Evolutionary conservation across 2,329 filamentous ascomycete genomes (phyloP).

Genomic region (Aspergillus puulaauensis): DNA sequence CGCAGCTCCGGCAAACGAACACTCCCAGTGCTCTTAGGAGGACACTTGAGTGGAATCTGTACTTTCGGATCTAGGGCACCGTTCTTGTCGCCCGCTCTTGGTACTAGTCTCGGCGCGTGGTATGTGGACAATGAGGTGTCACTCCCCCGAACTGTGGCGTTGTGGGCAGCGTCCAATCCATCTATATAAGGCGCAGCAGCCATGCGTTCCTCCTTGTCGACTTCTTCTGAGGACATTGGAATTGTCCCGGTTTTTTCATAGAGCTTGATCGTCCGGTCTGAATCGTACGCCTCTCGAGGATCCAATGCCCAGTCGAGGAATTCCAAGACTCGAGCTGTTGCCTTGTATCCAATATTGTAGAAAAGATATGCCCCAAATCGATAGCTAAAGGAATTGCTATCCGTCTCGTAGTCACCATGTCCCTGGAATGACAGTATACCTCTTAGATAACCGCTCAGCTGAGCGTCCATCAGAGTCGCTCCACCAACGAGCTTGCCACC

Average conservation of each 20-base stretch:
- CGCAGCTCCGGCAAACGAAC: no score
- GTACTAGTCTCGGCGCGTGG: no score
- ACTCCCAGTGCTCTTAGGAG: no score
- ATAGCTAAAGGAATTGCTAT: background rate
- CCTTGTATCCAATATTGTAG: conserved; percentile 3
- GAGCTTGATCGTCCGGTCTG: background rate
- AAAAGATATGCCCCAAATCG: background rate
- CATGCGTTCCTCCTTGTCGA: no score
- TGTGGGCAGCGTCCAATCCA: no score
- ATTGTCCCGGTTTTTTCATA: background rate
- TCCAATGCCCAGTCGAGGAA: conserved; percentile 1
- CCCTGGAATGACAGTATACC: background rate
- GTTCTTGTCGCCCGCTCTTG: no score
- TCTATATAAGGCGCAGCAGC: no score
- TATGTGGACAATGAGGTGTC: no score
- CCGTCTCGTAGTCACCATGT: background rate
- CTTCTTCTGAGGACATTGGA: background rate
- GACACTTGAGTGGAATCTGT: no score
- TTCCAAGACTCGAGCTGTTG: background rate
- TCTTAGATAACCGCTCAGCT: background rate
- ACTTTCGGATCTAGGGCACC: no score
- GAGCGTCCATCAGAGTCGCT: background rate
- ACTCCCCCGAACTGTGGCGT: no score
- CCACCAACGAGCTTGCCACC: conserved; percentile 1
- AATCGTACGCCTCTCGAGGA: background rate